Evolutionary conservation across 2,329 filamentous ascomycete genomes (phyloP).

Genomic region (Dactylellina cionopaga): DNA sequence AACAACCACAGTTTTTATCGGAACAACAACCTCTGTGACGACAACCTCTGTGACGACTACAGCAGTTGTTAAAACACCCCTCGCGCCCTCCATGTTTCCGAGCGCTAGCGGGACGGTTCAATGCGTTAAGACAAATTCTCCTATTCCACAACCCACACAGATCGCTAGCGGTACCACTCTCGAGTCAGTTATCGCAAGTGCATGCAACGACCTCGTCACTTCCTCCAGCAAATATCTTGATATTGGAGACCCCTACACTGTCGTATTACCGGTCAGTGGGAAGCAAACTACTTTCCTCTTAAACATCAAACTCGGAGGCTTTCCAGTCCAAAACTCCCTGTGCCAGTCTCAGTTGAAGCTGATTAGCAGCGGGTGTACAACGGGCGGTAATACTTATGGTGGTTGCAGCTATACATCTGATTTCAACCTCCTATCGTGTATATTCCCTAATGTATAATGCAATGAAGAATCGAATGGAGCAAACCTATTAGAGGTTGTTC

Average conservation of each 20-base stretch:
- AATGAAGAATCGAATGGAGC: no score
- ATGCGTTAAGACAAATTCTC: slow-evolving; percentile 16
- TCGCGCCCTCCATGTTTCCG: slow-evolving; percentile 26
- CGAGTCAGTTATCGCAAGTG: slow-evolving; percentile 11
- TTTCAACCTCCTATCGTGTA: slow-evolving; percentile 22
- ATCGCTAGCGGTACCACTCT: slow-evolving; percentile 15
- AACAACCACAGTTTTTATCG: not conserved
- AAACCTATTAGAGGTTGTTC: no score
- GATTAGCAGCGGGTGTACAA: slow-evolving; percentile 15
- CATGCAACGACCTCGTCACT: slow-evolving; percentile 14
- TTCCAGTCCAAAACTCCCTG: slow-evolving; percentile 18
- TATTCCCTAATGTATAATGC: slow-evolving; percentile 24
- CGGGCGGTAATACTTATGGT: slow-evolving; percentile 26
- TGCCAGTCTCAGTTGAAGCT: slow-evolving; percentile 20
- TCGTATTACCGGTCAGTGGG: slow-evolving; percentile 18
- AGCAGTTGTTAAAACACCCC: slow-evolving; percentile 1
- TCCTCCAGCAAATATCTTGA: slow-evolving; percentile 17
- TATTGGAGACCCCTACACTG: slow-evolving; percentile 28
- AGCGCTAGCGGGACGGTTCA: slow-evolving; percentile 26
- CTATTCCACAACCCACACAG: slow-evolving; percentile 28
- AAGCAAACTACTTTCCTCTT: slow-evolving; percentile 25
- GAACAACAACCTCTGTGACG: not conserved
- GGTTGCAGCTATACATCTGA: slow-evolving; percentile 33
- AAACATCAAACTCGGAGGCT: slow-evolving; percentile 33
- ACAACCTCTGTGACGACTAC: slow-evolving; percentile 2